These are phyloP conservation scores for Incumbomyces delicatus DNA, from an alignment of 2,329 filamentous ascomycete species.

Conservation along the genomic window DNA sequence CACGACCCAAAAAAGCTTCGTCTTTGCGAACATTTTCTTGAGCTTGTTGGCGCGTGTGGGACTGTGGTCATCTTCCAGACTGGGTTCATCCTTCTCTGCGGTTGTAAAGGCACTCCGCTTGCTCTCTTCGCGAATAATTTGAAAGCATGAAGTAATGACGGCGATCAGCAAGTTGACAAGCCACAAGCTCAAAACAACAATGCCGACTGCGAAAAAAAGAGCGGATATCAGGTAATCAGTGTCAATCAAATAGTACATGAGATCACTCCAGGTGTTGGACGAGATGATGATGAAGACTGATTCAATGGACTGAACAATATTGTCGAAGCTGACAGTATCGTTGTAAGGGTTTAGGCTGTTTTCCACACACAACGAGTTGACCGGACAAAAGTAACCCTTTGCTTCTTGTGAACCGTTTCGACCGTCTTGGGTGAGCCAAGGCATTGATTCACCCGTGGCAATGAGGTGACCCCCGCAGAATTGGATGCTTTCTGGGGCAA, in stretches of 20 bases:
- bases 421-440: slow-evolving; percentile 59
- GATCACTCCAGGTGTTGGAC: slow-evolving; percentile 88
- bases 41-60: slow-evolving; percentile 35
- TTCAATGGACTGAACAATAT: slow-evolving; percentile 83
- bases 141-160: slow-evolving; percentile 96
- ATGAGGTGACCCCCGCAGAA: slow-evolving; percentile 81
- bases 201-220: slow-evolving; percentile 60
- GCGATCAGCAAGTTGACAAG: slow-evolving; percentile 89
- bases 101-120: slow-evolving; percentile 86
- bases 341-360: slow-evolving; percentile 63
- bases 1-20: slow-evolving; percentile 65
- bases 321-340: slow-evolving; percentile 86
- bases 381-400: slow-evolving; percentile 85
- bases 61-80: slow-evolving; percentile 21
- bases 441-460: slow-evolving; percentile 45
- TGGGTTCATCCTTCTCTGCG: slow-evolving; percentile 47
- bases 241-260: slow-evolving; percentile 87
- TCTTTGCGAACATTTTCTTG: slow-evolving; percentile 66
- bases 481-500: slow-evolving; percentile 52
- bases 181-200: slow-evolving; percentile 93
- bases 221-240: slow-evolving; percentile 83
- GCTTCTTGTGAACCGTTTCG: slow-evolving; percentile 41
- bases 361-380: slow-evolving; percentile 73
- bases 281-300: slow-evolving; percentile 98
- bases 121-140: slow-evolving; percentile 94